These are phyloP conservation scores for Sporormia fimetaria DNA, from an alignment of 495 filamentous ascomycete species.

Conservation along the genomic window DNA sequence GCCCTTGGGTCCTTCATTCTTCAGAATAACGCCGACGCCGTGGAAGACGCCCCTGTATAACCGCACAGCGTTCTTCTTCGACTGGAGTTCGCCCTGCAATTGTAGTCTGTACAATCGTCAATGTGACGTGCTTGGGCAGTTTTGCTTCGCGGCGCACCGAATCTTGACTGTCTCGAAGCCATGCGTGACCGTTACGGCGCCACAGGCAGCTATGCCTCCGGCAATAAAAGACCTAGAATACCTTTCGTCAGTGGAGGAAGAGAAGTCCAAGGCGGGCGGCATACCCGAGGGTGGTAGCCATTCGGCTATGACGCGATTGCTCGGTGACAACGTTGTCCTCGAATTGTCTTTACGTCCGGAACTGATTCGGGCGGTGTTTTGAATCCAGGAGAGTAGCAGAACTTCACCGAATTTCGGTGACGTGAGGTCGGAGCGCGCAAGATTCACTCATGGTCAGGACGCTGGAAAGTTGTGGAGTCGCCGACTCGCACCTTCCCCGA, in stretches of 20 bases:
- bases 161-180: slow-evolving; percentile 99
- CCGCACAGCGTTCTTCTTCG: slow-evolving; percentile 67
- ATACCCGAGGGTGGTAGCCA: slow-evolving; percentile 13
- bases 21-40: slow-evolving; percentile 77
- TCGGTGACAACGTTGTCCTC: no score
- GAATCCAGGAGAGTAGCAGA: no score
- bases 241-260: background rate
- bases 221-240: slow-evolving; percentile 63
- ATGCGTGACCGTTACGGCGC: slow-evolving; percentile 94
- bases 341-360: no score
- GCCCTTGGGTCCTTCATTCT: slow-evolving; percentile 79
- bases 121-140: slow-evolving; percentile 1
- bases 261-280: background rate
- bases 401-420: no score
- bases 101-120: slow-evolving; percentile 53
- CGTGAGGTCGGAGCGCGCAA: no score
- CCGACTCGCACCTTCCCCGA: no score
- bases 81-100: slow-evolving; percentile 89
- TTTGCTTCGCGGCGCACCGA: slow-evolving; percentile 43
- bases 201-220: slow-evolving; percentile 91
- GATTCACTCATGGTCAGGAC: no score
- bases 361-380: no score
- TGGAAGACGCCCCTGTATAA: slow-evolving; percentile 90
- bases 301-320: no score
- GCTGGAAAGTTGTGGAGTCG: no score